Conservation (phyloP, 2,329 filamentous ascomycete genomes). For the Helicocarpus griseus region DNA sequence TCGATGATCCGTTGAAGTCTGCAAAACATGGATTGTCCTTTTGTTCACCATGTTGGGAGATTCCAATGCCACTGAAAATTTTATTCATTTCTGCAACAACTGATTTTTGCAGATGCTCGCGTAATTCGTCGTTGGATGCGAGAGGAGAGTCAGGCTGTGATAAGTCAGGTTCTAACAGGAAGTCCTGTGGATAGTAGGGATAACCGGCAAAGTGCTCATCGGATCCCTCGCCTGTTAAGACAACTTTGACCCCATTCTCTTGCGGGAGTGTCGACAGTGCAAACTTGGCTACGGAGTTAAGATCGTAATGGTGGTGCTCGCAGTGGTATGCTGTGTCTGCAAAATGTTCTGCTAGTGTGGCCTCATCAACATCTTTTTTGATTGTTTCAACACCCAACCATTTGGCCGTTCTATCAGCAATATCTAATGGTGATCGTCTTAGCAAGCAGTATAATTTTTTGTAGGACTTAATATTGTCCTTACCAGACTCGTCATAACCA, state of each 20-base stretch:
- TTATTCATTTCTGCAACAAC: not conserved
- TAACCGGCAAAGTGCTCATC: constrained; percentile 50
- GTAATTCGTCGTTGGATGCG: not conserved
- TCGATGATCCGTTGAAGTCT: not conserved
- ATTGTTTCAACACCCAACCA: constrained; percentile 38
- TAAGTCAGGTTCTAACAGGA: constrained; percentile 40
- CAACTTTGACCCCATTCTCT: constrained; percentile 42
- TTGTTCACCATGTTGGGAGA: not conserved
- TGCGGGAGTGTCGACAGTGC: constrained; percentile 39
- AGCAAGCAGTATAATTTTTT: too few species aligned
- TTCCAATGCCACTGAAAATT: not conserved
- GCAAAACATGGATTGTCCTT: not conserved
- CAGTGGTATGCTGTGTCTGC: constrained; percentile 38
- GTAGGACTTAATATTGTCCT: not conserved
- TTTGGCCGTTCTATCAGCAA: constrained; percentile 40
- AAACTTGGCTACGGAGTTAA: constrained; percentile 45
- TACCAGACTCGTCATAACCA: constrained; percentile 42
- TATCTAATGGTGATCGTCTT: constrained; percentile 17
- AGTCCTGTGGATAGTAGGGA: constrained; percentile 36
- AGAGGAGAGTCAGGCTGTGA: constrained; percentile 24
- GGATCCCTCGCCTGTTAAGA: constrained; percentile 44
- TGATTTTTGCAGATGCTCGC: not conserved
- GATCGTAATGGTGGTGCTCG: constrained; percentile 39
- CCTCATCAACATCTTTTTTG: constrained; percentile 36
- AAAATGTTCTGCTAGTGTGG: constrained; percentile 33